Conservation (phyloP, 1,284 basidiomycete species). For the Cutaneotrichosporon mucoides region DNA sequence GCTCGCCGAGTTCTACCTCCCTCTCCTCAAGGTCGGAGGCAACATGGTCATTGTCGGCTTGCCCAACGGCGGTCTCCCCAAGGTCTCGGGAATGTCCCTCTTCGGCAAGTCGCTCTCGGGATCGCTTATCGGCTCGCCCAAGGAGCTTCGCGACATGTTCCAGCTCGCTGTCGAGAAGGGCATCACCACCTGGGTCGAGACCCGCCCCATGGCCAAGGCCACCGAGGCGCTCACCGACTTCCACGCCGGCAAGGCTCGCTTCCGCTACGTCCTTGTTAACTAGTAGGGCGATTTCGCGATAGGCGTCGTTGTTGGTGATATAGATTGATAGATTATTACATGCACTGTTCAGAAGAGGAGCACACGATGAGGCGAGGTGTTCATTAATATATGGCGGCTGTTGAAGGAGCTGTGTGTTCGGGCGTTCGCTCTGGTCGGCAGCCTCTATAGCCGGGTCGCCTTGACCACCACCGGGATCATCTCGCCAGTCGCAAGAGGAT, state of each 20-base stretch:
- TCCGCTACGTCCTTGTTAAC: slow-evolving; percentile 53
- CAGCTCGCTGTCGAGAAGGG: slow-evolving; percentile 42
- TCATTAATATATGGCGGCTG: too few relatives aligned
- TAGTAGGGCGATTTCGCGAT: slow-evolving; percentile 11
- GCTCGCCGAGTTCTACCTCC: slow-evolving; percentile 30
- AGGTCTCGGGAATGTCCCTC: slow-evolving; percentile 2
- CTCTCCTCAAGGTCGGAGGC: slow-evolving; percentile 47
- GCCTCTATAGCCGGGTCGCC: slow-evolving; percentile 25
- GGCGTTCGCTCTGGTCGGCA: too few relatives aligned
- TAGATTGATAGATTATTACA: too few relatives aligned
- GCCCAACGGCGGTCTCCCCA: slow-evolving; percentile 34
- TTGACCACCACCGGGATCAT: slow-evolving; percentile 48
- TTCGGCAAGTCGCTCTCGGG: slow-evolving; percentile 31
- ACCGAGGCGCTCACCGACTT: slow-evolving; percentile 51
- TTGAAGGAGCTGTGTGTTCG: too few relatives aligned
- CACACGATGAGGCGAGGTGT: too few relatives aligned
- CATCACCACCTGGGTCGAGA: slow-evolving; percentile 49
- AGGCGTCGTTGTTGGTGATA: too few relatives aligned
- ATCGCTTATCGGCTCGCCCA: slow-evolving; percentile 49
- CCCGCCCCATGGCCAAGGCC: slow-evolving; percentile 51
- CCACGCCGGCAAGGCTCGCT: slow-evolving; percentile 50
- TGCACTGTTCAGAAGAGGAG: too few relatives aligned
- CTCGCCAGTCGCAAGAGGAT: slow-evolving; percentile 46
- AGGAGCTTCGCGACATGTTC: slow-evolving; percentile 48
- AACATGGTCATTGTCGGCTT: slow-evolving; percentile 49